phyloP scores from a whole-genome alignment of 495 filamentous ascomycete species.

The Penicillium riverlandense region DNA sequence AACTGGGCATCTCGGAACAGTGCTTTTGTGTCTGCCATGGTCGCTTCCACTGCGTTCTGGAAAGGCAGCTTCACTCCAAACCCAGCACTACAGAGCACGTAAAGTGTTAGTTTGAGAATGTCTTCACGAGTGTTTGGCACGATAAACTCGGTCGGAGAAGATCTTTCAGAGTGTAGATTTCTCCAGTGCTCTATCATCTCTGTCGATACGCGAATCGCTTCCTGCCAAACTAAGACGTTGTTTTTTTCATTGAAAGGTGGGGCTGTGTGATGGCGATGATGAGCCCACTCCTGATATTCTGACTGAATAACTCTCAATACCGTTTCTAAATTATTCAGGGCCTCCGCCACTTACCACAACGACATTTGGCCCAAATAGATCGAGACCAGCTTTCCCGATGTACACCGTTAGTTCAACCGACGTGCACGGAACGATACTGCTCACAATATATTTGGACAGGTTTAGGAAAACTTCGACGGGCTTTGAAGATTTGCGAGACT shows the following conservation, averaged over 20 bases:
- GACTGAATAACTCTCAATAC: constrained; percentile 7
- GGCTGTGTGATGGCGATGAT: constrained; percentile 34
- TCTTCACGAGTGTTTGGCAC: constrained; percentile 21
- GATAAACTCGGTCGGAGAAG: neutral
- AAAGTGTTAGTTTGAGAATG: constrained; percentile 32
- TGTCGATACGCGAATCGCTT: constrained; percentile 17
- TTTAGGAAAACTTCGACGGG: constrained; percentile 35
- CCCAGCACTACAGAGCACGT: constrained; percentile 35
- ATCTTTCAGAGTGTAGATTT: constrained; percentile 2
- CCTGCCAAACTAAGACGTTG: constrained; percentile 38
- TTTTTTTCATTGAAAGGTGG: constrained; percentile 42
- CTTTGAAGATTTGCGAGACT: constrained; percentile 25
- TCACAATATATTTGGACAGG: constrained; percentile 25
- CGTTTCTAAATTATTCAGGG: neutral
- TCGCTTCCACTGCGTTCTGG: neutral
- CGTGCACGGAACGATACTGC: neutral
- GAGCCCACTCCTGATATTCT: constrained; percentile 37
- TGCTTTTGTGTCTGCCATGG: neutral
- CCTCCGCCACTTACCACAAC: constrained; percentile 21
- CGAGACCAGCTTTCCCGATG: constrained; percentile 20
- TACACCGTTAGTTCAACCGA: neutral
- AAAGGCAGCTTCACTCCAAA: constrained; percentile 30
- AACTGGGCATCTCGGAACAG: constrained; percentile 10
- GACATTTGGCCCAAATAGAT: constrained; percentile 41
- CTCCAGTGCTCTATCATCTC: constrained; percentile 31